These are phyloP conservation scores for Paecilomyces variotii DNA, from an alignment of 2,329 filamentous ascomycete species.

Conservation along the genomic window DNA sequence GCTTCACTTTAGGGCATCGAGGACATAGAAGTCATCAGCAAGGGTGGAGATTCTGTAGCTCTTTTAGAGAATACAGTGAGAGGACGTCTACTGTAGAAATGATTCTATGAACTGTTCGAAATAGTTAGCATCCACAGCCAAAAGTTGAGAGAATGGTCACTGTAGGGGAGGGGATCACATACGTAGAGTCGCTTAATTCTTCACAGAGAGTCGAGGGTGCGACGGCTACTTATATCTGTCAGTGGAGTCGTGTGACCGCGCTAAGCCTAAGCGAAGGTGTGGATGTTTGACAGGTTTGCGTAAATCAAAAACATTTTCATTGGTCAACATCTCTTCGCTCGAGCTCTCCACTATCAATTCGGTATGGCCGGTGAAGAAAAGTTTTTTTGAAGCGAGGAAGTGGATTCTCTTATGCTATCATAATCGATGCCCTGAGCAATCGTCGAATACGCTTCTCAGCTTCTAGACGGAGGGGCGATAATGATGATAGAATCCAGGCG, in stretches of 20 bases:
- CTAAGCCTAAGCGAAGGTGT: neutral
- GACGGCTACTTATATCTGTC: slow-evolving; percentile 6
- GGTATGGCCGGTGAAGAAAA: neutral
- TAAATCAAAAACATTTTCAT: neutral
- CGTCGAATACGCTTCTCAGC: too few species aligned
- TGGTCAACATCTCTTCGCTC: neutral
- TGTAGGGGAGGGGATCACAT: slow-evolving; percentile 21
- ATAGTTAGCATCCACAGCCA: slow-evolving; percentile 12
- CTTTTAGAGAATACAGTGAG: slow-evolving; percentile 79
- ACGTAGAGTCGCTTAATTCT: slow-evolving; percentile 37
- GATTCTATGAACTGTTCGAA: slow-evolving; percentile 59
- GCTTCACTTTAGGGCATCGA: slow-evolving; percentile 84
- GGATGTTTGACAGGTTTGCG: neutral
- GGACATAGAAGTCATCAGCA: slow-evolving; percentile 84
- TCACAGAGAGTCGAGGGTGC: neutral
- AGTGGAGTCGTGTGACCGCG: neutral
- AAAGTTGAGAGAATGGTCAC: slow-evolving; percentile 1
- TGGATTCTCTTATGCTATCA: neutral
- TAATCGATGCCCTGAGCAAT: neutral
- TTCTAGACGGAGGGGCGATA: too few species aligned
- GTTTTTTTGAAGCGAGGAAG: neutral
- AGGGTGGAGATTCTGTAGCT: slow-evolving; percentile 90
- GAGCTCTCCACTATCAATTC: neutral
- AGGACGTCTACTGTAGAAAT: slow-evolving; percentile 96
- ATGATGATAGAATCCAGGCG: too few species aligned